Percentiles rank a stretch among this genome's conserved stretches.
These are phyloP conservation scores for Hygrophorus russula DNA, from an alignment of 768 basidiomycete species.

Conservation along the genomic window DNA sequence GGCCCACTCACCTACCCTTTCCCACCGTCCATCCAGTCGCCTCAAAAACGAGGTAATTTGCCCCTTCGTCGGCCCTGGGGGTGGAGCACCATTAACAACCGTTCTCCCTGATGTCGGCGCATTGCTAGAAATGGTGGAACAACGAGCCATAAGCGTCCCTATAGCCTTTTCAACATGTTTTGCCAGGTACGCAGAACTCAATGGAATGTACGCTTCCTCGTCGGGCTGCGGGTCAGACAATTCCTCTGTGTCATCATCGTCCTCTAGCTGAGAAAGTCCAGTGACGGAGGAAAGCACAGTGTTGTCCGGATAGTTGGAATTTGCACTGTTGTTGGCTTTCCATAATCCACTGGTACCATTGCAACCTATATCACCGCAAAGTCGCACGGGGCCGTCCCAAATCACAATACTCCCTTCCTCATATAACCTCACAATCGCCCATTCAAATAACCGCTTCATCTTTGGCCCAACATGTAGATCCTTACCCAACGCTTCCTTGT, in stretches of 20 bases:
- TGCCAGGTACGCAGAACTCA: constrained; percentile 42
- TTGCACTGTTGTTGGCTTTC: constrained; percentile 28
- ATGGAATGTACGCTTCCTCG: constrained; percentile 60
- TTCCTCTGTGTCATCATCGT: constrained; percentile 29
- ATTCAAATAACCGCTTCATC: constrained; percentile 59
- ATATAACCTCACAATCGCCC: constrained; percentile 51
- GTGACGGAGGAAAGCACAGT: constrained; percentile 18
- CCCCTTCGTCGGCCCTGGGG: constrained; percentile 22
- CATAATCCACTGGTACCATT: constrained; percentile 31
- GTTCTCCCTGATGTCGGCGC: constrained; percentile 6
- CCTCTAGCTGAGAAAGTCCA: constrained; percentile 11
- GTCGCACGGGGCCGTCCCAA: constrained; percentile 53
- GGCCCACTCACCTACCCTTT: constrained; percentile 49
- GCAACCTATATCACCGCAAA: constrained; percentile 14
- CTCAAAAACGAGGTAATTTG: constrained; percentile 37
- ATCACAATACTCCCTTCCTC: constrained; percentile 66
- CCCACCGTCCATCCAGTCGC: constrained; percentile 51
- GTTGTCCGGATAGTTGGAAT: constrained; percentile 15
- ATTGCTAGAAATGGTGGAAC: not conserved
- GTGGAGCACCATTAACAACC: constrained; percentile 9
- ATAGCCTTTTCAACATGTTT: constrained; percentile 36
- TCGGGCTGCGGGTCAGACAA: constrained; percentile 49
- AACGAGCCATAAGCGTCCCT: constrained; percentile 17
- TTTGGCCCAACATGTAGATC: constrained; percentile 25
- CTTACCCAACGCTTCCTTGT: constrained; percentile 1